Evolutionary conservation across 441 rosid species (phyloP).

Genomic region (Gossypium davidsonii): DNA sequence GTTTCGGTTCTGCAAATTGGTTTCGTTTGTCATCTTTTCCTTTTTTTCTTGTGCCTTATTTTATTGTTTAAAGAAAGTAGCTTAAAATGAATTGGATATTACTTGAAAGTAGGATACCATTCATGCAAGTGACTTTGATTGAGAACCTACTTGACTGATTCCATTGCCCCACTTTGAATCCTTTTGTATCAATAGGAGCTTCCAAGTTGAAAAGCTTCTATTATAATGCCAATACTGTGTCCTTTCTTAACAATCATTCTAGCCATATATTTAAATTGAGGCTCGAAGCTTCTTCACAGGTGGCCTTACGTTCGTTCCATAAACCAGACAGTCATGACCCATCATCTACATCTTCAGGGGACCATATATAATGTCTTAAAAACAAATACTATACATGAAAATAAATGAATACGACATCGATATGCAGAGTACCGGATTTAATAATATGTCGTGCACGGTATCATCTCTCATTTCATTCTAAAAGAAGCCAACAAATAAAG

Average conservation of each 20-base stretch:
- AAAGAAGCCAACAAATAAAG: not conserved
- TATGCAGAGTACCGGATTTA: not conserved
- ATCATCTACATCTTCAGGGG: not conserved
- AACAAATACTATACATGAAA: not conserved
- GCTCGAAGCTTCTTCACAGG: not conserved
- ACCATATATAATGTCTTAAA: not conserved
- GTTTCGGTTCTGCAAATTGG: not conserved
- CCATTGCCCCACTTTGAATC: not conserved
- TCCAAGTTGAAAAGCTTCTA: not conserved
- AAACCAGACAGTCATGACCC: not conserved
- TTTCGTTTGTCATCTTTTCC: not conserved
- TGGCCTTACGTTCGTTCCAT: not conserved
- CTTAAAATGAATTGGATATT: not conserved
- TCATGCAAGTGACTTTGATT: slow-evolving; percentile 14
- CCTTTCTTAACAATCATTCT: not conserved
- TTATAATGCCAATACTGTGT: not conserved
- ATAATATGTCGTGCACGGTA: not conserved
- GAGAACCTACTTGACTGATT: slow-evolving; percentile 2
- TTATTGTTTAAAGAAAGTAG: slow-evolving; percentile 15
- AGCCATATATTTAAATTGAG: not conserved
- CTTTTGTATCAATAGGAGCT: not conserved
- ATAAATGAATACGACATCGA: not conserved
- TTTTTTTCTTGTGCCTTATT: not conserved
- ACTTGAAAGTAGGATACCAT: slow-evolving; percentile 10
- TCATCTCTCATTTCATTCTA: slow-evolving; percentile 7